These are phyloP conservation scores for Saccharomycopsis olivae DNA, from an alignment of 805 yeast genomes.

Conservation along the genomic window DNA sequence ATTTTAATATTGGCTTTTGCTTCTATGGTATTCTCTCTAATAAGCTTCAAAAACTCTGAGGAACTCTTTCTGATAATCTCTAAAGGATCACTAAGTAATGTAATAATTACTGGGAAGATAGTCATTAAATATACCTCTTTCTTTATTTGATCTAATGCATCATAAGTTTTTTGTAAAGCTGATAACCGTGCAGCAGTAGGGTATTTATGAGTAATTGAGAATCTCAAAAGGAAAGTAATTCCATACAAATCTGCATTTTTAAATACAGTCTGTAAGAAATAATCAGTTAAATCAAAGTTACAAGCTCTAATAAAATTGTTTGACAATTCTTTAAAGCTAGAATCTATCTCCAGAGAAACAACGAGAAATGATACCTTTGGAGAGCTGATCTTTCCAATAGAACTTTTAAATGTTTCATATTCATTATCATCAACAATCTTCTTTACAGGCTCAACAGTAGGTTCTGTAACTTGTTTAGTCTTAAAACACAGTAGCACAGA, in stretches of 20 bases:
- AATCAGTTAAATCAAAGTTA: constrained; percentile 18
- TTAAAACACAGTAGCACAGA: constrained; percentile 15
- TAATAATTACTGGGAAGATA: constrained; percentile 46
- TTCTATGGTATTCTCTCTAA: constrained; percentile 18
- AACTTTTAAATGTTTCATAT: constrained; percentile 21
- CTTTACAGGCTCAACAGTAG: constrained; percentile 15
- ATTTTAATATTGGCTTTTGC: constrained; percentile 26
- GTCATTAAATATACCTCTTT: constrained; percentile 29
- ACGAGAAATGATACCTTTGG: constrained; percentile 26
- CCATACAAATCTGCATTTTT: constrained; percentile 29
- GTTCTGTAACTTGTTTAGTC: constrained; percentile 23
- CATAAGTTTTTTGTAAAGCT: constrained; percentile 31
- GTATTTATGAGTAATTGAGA: constrained; percentile 43
- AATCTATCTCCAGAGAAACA: constrained; percentile 23
- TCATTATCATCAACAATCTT: constrained; percentile 20
- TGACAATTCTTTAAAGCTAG: constrained; percentile 33
- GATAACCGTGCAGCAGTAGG: constrained; percentile 48
- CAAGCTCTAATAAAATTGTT: constrained; percentile 37
- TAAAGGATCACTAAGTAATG: constrained; percentile 42
- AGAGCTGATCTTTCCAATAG: background rate
- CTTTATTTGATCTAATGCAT: constrained; percentile 16
- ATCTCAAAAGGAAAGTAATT: constrained; percentile 49
- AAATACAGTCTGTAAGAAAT: constrained; percentile 28
- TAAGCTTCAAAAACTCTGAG: constrained; percentile 41
- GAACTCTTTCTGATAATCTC: constrained; percentile 45